Evolutionary conservation across 192 early-diverging fungal species (phyloP).

Genomic region (Gaertneriomyces semiglobifer): DNA sequence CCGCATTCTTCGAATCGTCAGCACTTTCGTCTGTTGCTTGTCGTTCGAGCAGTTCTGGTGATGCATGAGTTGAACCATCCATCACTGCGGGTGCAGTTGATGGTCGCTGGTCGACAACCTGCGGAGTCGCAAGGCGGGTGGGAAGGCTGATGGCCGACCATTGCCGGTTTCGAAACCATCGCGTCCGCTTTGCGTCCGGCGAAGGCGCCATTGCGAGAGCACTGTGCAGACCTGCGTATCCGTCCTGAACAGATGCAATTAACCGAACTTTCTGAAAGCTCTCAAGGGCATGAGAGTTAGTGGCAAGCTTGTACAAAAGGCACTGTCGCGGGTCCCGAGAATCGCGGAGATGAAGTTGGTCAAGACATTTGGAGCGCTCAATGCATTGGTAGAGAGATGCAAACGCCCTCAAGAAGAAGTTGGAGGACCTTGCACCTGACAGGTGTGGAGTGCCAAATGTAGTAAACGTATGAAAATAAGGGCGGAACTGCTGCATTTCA

Average conservation of each 20-base stretch:
- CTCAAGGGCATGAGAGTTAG: neutral
- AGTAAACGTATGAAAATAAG: constrained; percentile 20
- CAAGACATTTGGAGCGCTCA: constrained; percentile 9
- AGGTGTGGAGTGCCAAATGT: constrained; percentile 34
- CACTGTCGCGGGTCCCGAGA: neutral
- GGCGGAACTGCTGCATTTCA: constrained; percentile 4
- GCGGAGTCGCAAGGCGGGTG: neutral
- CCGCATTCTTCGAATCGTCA: neutral
- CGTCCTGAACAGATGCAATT: constrained; percentile 28
- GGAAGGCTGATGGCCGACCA: too few species aligned
- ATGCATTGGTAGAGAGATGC: constrained; percentile 10
- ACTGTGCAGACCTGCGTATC: constrained; percentile 17
- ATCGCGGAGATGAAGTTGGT: constrained; percentile 27
- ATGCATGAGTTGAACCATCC: neutral
- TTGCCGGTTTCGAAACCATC: too few species aligned
- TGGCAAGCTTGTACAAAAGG: constrained; percentile 24
- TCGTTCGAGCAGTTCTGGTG: too few species aligned
- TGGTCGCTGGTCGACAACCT: neutral
- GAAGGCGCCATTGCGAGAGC: neutral
- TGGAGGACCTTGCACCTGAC: constrained; percentile 2
- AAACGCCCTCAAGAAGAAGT: constrained; percentile 18
- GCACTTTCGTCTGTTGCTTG: neutral
- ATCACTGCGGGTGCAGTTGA: neutral
- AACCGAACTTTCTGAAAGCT: constrained; percentile 21
- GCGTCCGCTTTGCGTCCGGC: too few species aligned